Percentiles rank a stretch among this genome's conserved stretches.
Evolutionary conservation across 139 green algal species (phyloP).

Genomic region (Nannochloris sp.): DNA sequence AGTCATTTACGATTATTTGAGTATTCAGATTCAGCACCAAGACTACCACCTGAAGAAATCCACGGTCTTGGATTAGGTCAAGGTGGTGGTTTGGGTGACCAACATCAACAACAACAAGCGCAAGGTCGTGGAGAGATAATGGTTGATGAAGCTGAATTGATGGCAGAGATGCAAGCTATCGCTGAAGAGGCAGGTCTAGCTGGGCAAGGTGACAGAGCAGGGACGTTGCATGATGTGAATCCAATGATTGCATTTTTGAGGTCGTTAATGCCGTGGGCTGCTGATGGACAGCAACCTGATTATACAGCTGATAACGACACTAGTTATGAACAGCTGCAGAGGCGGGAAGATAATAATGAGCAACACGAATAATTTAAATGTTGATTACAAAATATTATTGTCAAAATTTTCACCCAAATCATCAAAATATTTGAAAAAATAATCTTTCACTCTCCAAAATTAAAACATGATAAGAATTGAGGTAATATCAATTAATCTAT

Average conservation of each 20-base stretch:
- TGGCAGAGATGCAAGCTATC: background rate
- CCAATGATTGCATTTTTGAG: conserved; percentile 64
- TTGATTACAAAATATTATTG: no score
- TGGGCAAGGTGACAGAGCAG: conserved; percentile 14
- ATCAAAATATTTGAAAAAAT: background rate
- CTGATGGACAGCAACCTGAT: conserved; percentile 56
- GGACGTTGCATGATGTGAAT: conserved; percentile 47
- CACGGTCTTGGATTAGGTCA: no score
- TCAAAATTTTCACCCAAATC: background rate
- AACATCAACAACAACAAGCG: no score
- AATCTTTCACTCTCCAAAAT: background rate
- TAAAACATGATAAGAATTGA: background rate
- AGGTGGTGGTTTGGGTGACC: no score
- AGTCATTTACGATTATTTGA: conserved; percentile 69
- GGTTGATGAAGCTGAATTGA: background rate
- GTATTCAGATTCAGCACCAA: conserved; percentile 64
- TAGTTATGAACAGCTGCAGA: no score
- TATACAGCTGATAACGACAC: conserved; percentile 28
- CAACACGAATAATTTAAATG: no score
- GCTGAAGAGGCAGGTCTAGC: background rate
- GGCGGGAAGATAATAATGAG: no score
- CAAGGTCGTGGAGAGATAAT: no score
- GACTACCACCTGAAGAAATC: conserved; percentile 54
- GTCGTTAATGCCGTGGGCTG: conserved; percentile 71
- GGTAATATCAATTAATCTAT: no score